These are phyloP conservation scores for Suhomyces anneliseae DNA, from an alignment of 1,139 yeast species.

Conservation along the genomic window DNA sequence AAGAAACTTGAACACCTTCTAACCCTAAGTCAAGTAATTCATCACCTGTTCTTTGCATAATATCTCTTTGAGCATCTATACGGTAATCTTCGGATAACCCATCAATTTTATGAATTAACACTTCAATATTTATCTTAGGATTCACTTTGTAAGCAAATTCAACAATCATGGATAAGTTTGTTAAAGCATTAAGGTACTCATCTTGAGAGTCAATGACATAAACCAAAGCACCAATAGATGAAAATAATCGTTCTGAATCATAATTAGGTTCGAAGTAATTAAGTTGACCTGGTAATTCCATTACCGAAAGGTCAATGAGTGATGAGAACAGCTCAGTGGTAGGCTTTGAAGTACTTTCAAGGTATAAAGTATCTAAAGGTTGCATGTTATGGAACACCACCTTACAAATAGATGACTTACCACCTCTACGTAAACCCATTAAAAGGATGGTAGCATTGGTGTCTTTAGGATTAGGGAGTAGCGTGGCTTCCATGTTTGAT, in stretches of 20 bases:
- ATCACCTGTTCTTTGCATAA: conserved; percentile 94
- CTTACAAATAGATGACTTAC: conserved; percentile 89
- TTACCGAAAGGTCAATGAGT: conserved; percentile 83
- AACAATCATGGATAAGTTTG: conserved; percentile 84
- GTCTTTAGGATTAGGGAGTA: conserved; percentile 37
- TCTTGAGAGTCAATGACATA: conserved; percentile 95
- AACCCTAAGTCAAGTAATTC: conserved; percentile 86
- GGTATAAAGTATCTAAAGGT: conserved; percentile 86
- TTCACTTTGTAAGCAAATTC: conserved; percentile 86
- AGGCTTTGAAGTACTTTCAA: conserved; percentile 89
- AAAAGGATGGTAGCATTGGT: conserved; percentile 71
- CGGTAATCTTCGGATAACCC: conserved; percentile 93
- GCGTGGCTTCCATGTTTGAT: conserved; percentile 32
- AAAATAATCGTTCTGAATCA: conserved; percentile 75
- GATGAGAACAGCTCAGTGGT: conserved; percentile 77
- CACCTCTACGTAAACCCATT: conserved; percentile 82
- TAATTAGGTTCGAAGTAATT: conserved; percentile 83
- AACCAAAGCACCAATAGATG: conserved; percentile 88
- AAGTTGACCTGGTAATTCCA: conserved; percentile 94
- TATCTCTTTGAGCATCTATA: conserved; percentile 92
- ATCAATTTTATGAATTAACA: conserved; percentile 90
- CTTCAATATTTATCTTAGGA: conserved; percentile 86
- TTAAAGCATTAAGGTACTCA: conserved; percentile 88
- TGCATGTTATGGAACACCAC: conserved; percentile 97
- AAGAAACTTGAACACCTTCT: conserved; percentile 88